phyloP scores from a whole-genome alignment of 1,284 basidiomycete genomes.

The Cutaneotrichosporon cutaneum region DNA sequence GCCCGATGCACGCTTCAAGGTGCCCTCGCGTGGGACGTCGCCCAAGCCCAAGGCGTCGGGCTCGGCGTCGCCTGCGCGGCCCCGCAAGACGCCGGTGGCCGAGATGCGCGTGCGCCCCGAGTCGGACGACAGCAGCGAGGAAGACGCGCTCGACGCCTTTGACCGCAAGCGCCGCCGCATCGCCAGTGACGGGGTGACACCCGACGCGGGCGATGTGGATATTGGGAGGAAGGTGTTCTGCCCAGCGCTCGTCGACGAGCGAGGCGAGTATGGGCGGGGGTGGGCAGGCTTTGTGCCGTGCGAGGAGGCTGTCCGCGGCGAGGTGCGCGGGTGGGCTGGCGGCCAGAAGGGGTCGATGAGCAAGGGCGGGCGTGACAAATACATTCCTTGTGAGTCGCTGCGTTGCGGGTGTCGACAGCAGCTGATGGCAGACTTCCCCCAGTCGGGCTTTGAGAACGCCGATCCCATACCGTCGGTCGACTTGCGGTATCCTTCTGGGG shows the following conservation, averaged over 20 bases:
- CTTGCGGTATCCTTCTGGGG: slow-evolving; percentile 53
- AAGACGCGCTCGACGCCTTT: slow-evolving; percentile 20
- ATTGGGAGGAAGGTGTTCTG: slow-evolving; percentile 34
- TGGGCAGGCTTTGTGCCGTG: slow-evolving; percentile 43
- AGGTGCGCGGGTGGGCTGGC: slow-evolving; percentile 34
- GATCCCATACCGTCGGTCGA: slow-evolving; percentile 47
- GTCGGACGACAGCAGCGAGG: slow-evolving; percentile 24
- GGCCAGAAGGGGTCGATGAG: slow-evolving; percentile 22
- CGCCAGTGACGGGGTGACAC: slow-evolving; percentile 11
- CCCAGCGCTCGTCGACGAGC: slow-evolving; percentile 34
- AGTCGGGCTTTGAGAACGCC: slow-evolving; percentile 45
- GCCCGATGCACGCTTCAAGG: neutral
- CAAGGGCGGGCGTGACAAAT: slow-evolving; percentile 19
- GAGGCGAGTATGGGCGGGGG: slow-evolving; percentile 43
- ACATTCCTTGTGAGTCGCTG: slow-evolving; percentile 23
- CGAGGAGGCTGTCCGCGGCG: slow-evolving; percentile 37
- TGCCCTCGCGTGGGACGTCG: neutral
- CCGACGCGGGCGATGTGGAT: slow-evolving; percentile 21
- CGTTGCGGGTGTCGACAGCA: neutral
- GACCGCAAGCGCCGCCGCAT: slow-evolving; percentile 23
- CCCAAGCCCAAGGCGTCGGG: neutral
- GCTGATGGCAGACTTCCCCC: slow-evolving; percentile 45
- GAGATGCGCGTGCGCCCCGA: slow-evolving; percentile 24
- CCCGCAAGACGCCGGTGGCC: slow-evolving; percentile 7
- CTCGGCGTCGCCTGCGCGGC: slow-evolving; percentile 10